Base-by-base conservation (phyloP, 495 filamentous ascomycete genomes). In the Penicillium paxilli region DNA sequence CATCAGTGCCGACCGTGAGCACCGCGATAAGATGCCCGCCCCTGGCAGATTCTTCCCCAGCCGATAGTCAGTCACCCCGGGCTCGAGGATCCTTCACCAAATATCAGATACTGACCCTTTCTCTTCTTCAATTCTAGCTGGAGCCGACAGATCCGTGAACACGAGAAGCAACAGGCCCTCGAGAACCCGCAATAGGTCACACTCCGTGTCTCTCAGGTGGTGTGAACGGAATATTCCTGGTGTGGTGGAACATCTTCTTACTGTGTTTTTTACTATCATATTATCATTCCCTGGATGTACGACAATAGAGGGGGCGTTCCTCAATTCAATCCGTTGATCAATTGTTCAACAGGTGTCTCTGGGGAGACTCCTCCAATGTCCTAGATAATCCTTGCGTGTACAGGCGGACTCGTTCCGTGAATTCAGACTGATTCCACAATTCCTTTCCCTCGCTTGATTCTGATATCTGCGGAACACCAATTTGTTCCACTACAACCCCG, bases 401-500 rank as follows among this genome's bases (percentile, higher is more conserved):
- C 69, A 76, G 73, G 65, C 75, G 73, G 73, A 77, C 69, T 51
- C 73, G 70, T 74, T 79, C 74, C 72, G 66, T 75, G 61, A 79
- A 77, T 74, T 70, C 69, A 76, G 70, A 68, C 55, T 81, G 86
- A 72, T 96, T 96, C 92, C 92, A 96, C 51, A 78, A 82, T 70
- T 96, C 92, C 44, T 60, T 69, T 14, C 81, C 84, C 32, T 81
- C 66, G 6, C 64, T 69, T 53, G 79, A 72, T 24, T 62, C 66
- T 19, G 70, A 75, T 5, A 93, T 63, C 19, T 67, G 70, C 20
- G 94, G 94, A 57, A 92, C 82, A 0, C 94, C 93, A 53, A 94
- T 84, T 63, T 98, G 93, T 70, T 98, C 92, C 57, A 98, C 94
- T 9, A 90, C 90, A 67, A 97, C 94, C 50, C 93, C 91, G 0